Base-by-base conservation (phyloP, 2,329 filamentous ascomycete species). In the Xenosphaeropsis pyriputrescens region DNA sequence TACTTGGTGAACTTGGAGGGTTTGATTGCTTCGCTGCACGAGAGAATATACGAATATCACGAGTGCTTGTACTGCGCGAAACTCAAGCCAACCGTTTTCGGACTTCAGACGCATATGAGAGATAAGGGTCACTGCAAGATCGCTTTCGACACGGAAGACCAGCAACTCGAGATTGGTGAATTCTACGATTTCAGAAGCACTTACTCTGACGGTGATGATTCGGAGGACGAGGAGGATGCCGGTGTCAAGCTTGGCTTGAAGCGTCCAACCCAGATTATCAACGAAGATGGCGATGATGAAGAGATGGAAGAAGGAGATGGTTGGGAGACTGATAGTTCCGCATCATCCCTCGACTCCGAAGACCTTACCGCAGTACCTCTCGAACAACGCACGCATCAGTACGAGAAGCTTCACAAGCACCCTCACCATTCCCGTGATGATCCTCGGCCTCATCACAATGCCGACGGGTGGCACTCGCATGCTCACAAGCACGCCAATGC, bases 91-190 rank as follows among this genome's bases (percentile, higher is more conserved):
- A 88, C 79, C 11, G 68, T 81, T 0, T 76, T 79, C 40, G 89
- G 84, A 14, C 75, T 88, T 18, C 88, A 95, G 55, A 95, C 88
- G 1, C 91, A 98, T 57, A 98, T 98, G 91, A 79, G 85, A 33
- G 91, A 98, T 57, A 89, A 86, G 55, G 82, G 85, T 1, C 91
- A 98, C 60, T 96, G 89, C 70, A 94, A 88, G 72, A 93, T 98
- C 48, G 88, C 85, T 0, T 98, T 89, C 57, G 77, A 79, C 37
- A 80, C 78, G 0, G 85, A 95, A 54, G 79, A 82, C 29, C 86
- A 96, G 53, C 85, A 95, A 62, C 71, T 96, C 19, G 85, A 93
- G 39, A 85, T 98, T 52, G 91, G 91, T 40, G 85, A 96, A 46
- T 95, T 85, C 58, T 98, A 98, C 59, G 91, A 98, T 55, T 98